Base-by-base conservation (phyloP, 2,329 filamentous ascomycete species). In the Colletotrichum sp. region DNA sequence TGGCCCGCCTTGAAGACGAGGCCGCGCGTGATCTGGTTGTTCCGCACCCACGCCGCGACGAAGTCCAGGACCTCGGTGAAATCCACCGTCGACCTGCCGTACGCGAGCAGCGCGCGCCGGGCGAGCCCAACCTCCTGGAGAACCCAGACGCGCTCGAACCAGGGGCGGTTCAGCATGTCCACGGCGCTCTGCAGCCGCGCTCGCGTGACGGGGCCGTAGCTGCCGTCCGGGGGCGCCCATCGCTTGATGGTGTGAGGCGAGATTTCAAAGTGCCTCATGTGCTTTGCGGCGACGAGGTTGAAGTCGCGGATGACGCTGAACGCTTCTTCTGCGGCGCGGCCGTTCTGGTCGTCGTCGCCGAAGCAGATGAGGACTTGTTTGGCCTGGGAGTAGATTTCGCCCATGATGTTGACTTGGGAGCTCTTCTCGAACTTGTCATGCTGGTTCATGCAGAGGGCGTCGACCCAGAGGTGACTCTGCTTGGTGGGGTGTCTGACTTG, bases 101-200 rank as follows among this genome's bases (percentile, higher is more conserved):
- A 61, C 18, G 58, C 58, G 9, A 61, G 58, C 30, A 61, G 18
- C 15, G 26, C 58, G 30, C 18, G 15, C 5, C 16, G 16, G 21
- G 67, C 72, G 13, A 71, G 48, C 2, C 58, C 57, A 4, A 72
- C 36, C 48, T 75, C 73, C 38, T 75, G 73, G 9, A 72, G 21
- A 8, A 75, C 70, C 73, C 73, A 75, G 18, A 67, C 52, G 28
- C 73, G 61, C n/a, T n/a, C 36, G 67, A 71, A 75, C 69, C 69
- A 75, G 16, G 68, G 61, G 6, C 63, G 24, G 15, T 61, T 61
- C 26, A 61, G 26, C 26, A 34, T 61, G 12, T 32, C 26, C 58
- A 61, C 58, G 30, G 58, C 58, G 58, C 26, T 28, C 16, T n/a
- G 30, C 18, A 61, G 58, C 30, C 58, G 58, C 13, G 18, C 28